phyloP scores from a whole-genome alignment of 2,329 filamentous ascomycete genomes.

The Metarhizium album region DNA sequence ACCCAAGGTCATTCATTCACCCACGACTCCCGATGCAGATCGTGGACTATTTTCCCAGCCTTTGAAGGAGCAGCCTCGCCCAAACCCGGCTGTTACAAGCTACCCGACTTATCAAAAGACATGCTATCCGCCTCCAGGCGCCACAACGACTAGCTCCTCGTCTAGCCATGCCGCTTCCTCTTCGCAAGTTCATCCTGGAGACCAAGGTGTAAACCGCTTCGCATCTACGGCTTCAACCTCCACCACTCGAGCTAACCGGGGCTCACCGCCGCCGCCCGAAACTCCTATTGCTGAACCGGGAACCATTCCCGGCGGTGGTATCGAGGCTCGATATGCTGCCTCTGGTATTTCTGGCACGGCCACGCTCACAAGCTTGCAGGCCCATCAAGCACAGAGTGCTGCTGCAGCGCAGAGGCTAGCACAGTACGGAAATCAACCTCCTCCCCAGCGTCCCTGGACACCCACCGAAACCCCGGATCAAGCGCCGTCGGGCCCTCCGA shows the following conservation, averaged over 20 bases:
- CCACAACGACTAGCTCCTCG: constrained; percentile 18
- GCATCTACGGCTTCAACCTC: constrained; percentile 84
- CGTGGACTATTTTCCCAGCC: constrained; percentile 71
- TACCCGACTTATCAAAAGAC: constrained; percentile 44
- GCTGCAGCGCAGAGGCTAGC: constrained; percentile 72
- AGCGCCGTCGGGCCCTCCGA: constrained; percentile 80
- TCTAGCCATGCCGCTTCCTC: constrained; percentile 19
- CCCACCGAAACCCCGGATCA: constrained; percentile 83
- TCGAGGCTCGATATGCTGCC: constrained; percentile 84
- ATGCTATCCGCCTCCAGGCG: constrained; percentile 49
- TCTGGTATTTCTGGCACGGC: constrained; percentile 81
- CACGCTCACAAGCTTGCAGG: constrained; percentile 63
- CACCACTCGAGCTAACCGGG: constrained; percentile 82
- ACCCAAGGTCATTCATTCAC: constrained; percentile 74
- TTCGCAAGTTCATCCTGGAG: constrained; percentile 11
- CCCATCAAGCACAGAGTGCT: constrained; percentile 54
- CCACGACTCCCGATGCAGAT: constrained; percentile 64
- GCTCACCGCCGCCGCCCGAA: constrained; percentile 89
- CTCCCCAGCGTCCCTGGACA: constrained; percentile 65
- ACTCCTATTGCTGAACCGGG: constrained; percentile 72
- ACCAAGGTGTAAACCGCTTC: constrained; percentile 45
- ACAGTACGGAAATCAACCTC: constrained; percentile 52
- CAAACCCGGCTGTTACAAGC: constrained; percentile 29
- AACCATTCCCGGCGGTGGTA: constrained; percentile 62
- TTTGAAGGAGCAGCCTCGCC: constrained; percentile 30